Base-by-base conservation (phyloP, 176 grass and related monocot genomes). In the Otatea glauca region DNA sequence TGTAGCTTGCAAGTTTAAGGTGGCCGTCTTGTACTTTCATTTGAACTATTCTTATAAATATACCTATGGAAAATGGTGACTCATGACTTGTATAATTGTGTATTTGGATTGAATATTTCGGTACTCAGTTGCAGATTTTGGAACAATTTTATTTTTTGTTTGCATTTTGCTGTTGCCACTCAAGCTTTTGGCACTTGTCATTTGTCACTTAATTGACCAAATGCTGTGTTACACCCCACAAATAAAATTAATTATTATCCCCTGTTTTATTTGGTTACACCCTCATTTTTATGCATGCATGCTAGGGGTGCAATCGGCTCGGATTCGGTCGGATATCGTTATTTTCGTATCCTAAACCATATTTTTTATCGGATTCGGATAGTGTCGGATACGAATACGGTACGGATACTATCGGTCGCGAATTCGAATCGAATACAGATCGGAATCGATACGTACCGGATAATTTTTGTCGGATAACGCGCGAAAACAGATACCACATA, bases 191-290 rank as follows among this genome's bases (percentile, higher is more conserved):
- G 5, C 5, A 50, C 59, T 25, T 61, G 5, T 5, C 29, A 38
- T 13, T 20, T 61, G 7, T 59, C 27, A 65, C 73, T 72, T 72
- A 41, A 21, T 66, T 79, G 18, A 64, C 16, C 27, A 68, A 84
- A 49, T 58, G 16, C 25, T 39, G 51, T 73, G 25, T 75, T 61
- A 24, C 51, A 59, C 5, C 16, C 3, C 7, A 51, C 49, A n/a
- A 68, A 47, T 35, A 42, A 77, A 71, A 7, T 43, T 38, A 39
- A 39, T 12, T 68, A 6, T 9, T 78, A 13, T 34, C 24, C 59
- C 37, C 9, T 21, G 18, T 65, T 59, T 47, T 62, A 21, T 56
- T 73, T 81, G 14, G 47, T 84, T 42, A 38, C 64, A 63, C 32
- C 34, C 12, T 38, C 34, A 0, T 64, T 79, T 13, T 65, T 65